These are phyloP conservation scores for Dactylellina cionopaga DNA, from an alignment of 2,329 filamentous ascomycete species.

Conservation along the genomic window DNA sequence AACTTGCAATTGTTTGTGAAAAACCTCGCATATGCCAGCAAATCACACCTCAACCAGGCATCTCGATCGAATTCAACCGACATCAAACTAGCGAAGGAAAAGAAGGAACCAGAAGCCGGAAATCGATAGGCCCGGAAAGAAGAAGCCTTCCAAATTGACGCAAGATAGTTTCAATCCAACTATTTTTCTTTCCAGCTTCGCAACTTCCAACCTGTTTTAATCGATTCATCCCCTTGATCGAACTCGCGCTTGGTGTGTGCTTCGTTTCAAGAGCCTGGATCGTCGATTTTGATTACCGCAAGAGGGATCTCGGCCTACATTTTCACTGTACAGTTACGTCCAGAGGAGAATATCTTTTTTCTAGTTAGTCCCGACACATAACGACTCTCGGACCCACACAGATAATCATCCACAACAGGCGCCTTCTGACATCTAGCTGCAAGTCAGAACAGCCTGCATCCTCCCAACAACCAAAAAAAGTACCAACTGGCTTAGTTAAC, in stretches of 20 bases:
- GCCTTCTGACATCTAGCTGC: not conserved
- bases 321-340: too few species aligned
- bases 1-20: not conserved
- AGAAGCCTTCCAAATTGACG: not conserved
- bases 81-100: too few species aligned
- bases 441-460: constrained; percentile 15
- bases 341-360: too few species aligned
- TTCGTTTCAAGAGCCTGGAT: constrained; percentile 46
- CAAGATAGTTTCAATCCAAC: too few species aligned
- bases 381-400: too few species aligned
- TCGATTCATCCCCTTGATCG: constrained; percentile 27
- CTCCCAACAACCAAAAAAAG: constrained; percentile 1
- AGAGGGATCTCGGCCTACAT: constrained; percentile 1
- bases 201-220: constrained; percentile 20
- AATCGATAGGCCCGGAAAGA: not conserved
- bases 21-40: not conserved
- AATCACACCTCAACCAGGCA: constrained; percentile 30
- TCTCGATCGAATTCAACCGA: constrained; percentile 29
- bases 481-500: constrained; percentile 3
- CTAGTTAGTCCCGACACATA: too few species aligned
- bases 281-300: constrained; percentile 8
- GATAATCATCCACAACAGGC: not conserved
- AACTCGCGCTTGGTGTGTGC: constrained; percentile 14
- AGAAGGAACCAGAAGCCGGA: not conserved
- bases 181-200: not conserved